Evolutionary conservation across 495 filamentous ascomycete species (phyloP).

Genomic region (Lophiotrema nucula): DNA sequence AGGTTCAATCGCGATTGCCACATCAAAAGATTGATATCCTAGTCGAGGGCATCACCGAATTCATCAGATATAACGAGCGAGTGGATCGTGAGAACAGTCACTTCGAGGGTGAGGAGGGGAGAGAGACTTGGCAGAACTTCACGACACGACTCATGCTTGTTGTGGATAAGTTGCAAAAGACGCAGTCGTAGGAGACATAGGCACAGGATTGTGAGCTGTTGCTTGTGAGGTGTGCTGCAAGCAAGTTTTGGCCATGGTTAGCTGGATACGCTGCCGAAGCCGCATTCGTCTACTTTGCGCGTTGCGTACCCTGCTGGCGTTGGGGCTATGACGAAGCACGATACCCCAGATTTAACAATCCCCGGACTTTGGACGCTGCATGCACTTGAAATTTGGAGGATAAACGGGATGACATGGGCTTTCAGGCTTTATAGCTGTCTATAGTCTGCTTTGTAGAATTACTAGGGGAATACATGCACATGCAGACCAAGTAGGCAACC

Average conservation of each 20-base stretch:
- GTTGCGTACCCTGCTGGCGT: no score
- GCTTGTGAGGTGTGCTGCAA: neutral
- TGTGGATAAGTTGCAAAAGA: slow-evolving; percentile 43
- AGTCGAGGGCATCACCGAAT: slow-evolving; percentile 80
- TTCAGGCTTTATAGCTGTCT: slow-evolving; percentile 17
- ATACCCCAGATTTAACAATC: neutral
- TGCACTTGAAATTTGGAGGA: neutral
- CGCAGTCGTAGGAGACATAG: slow-evolving; percentile 25
- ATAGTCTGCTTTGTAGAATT: no score
- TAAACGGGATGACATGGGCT: neutral
- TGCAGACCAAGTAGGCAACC: slow-evolving; percentile 14
- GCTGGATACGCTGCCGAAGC: no score
- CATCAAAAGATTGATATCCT: slow-evolving; percentile 61
- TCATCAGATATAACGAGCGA: slow-evolving; percentile 71
- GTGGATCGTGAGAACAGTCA: slow-evolving; percentile 56
- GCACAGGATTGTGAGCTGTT: neutral
- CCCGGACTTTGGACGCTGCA: neutral
- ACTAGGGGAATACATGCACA: no score
- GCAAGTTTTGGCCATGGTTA: neutral
- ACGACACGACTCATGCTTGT: slow-evolving; percentile 59
- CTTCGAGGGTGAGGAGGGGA: slow-evolving; percentile 48
- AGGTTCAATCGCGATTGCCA: slow-evolving; percentile 54
- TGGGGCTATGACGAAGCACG: no score
- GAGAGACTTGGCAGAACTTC: slow-evolving; percentile 52
- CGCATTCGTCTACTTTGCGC: no score